Conservation (phyloP, 2,329 filamentous ascomycete species). For the Fusarium pininemorale region DNA sequence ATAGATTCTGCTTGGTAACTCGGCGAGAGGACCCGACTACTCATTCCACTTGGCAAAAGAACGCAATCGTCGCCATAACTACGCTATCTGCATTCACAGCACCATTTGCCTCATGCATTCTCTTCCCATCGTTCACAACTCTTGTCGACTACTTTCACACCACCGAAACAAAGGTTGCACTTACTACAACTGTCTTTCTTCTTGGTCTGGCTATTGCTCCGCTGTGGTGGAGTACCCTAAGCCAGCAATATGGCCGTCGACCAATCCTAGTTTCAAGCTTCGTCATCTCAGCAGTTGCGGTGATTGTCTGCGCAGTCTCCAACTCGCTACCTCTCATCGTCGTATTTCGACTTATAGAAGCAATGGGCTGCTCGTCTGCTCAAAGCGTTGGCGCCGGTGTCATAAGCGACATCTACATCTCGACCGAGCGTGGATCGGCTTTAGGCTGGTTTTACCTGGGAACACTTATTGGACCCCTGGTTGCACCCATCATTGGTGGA, state of each 20-base stretch:
- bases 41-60: neutral
- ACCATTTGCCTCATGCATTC: neutral
- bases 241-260: neutral
- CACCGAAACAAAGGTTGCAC: neutral
- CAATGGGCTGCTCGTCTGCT: neutral
- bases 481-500: neutral
- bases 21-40: neutral
- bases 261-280: neutral
- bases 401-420: conserved; percentile 11
- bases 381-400: neutral
- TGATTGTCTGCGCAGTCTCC: neutral
- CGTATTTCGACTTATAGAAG: neutral
- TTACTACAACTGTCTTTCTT: neutral
- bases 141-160: neutral
- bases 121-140: neutral
- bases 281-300: neutral
- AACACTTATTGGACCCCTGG: conserved; percentile 5
- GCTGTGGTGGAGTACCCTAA: neutral
- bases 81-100: neutral
- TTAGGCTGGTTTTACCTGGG: conserved; percentile 16
- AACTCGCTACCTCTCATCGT: neutral
- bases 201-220: neutral
- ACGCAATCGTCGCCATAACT: neutral
- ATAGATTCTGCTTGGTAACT: neutral
- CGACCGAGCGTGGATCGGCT: conserved; percentile 9